Base-by-base conservation (phyloP, 768 basidiomycete genomes). In the Leccinum imitatum region DNA sequence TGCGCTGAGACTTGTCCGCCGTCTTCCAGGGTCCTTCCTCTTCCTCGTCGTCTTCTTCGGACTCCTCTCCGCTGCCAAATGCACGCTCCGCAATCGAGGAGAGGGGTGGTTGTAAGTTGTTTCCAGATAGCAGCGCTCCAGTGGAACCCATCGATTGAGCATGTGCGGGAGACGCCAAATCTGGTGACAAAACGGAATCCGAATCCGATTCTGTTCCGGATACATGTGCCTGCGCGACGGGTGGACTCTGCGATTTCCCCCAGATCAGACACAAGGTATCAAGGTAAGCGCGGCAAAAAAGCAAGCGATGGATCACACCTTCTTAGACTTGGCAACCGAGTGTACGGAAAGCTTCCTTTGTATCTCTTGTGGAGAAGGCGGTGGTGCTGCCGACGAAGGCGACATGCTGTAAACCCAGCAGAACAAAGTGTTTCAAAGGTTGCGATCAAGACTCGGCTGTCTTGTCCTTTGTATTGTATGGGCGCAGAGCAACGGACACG, bases 141-240 rank as follows among this genome's bases (percentile, higher is more conserved):
- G 69, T 67, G 50, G 73, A 69, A 44, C 71, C 67, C 56, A 74
- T 64, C 63, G 81, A 67, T 52, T 79, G 72, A 14, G 70, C 68
- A 33, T 71, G 65, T 31, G 73, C 60, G 23, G 81, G 70, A 5
- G 78, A 72, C 52, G 77, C 68, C 39, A 80, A 65, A 64, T 88
- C 89, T 35, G 86, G 82, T 1, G 81, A 75, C 62, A 85, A 67
- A 57, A 84, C 78, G 6, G 90, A 89, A 75, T 93, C 91, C 44
- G 90, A 92, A 73, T 93, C 91, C n/a, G 89, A 91, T 73, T 93
- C 91, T 59, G 86, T 90, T 37, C 89, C 88, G 58, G 90, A 90
- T 14, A 87, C 78, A 68, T 62, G 73, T 64, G 57, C 68, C 58
- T 57, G 74, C 35, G 67, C 64, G 57, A 58, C 67, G 14, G 57